Evolutionary conservation across 108 stramenopile species (phyloP).

Genomic region (Skeletonema potamos): DNA sequence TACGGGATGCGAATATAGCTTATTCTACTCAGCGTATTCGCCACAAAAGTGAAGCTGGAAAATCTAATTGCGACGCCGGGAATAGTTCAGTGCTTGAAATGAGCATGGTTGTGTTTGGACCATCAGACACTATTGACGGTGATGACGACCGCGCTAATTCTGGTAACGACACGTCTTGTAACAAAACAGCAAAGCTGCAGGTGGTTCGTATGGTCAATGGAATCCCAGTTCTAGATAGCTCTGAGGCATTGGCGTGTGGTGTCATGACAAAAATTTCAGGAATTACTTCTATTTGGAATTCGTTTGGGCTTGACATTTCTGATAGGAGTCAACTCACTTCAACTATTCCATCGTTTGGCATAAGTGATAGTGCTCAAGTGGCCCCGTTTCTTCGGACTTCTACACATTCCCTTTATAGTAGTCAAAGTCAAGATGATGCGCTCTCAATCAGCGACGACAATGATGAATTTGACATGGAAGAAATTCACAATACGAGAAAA

Average conservation of each 20-base stretch:
- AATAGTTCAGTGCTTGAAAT: constrained; percentile 53
- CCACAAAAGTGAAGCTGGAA: not conserved
- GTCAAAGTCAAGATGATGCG: constrained; percentile 8
- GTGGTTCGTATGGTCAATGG: constrained; percentile 85
- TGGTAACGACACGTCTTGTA: not conserved
- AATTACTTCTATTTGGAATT: constrained; percentile 64
- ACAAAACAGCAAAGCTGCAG: constrained; percentile 48
- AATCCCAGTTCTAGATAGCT: constrained; percentile 79
- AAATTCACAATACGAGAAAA: constrained; percentile 9
- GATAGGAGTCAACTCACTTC: constrained; percentile 5
- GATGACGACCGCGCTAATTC: constrained; percentile 10
- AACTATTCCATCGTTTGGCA: constrained; percentile 48
- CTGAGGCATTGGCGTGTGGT: constrained; percentile 78
- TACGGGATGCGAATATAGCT: constrained; percentile 61
- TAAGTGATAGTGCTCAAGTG: constrained; percentile 76
- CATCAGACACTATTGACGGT: not conserved
- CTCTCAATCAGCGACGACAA: constrained; percentile 9
- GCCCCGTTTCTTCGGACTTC: constrained; percentile 64
- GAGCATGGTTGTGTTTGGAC: constrained; percentile 63
- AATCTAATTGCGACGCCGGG: not conserved
- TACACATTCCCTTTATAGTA: constrained; percentile 48
- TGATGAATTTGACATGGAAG: constrained; percentile 25
- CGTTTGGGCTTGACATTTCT: constrained; percentile 68
- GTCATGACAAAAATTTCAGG: constrained; percentile 59
- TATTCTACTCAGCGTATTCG: constrained; percentile 59